phyloP scores from a whole-genome alignment of 495 filamentous ascomycete species.

The Penicillium daleae region DNA sequence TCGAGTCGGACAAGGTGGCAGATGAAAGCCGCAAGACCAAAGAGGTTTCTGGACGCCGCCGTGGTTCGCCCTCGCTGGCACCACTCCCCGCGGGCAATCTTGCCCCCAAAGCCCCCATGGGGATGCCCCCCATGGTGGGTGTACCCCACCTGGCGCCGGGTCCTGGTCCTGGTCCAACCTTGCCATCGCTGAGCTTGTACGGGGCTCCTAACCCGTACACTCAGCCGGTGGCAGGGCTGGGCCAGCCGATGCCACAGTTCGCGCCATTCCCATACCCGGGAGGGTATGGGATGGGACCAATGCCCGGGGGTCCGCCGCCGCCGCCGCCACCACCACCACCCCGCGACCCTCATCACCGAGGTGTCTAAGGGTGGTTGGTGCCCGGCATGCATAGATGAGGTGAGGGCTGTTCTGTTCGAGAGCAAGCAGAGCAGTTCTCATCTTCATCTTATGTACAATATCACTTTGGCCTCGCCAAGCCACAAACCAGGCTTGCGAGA shows the following conservation, averaged over 20 bases:
- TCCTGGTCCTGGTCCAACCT: constrained; percentile 18
- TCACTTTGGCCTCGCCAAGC: background rate
- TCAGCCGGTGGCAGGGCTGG: constrained; percentile 17
- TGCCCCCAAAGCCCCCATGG: constrained; percentile 30
- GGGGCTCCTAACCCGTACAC: constrained; percentile 22
- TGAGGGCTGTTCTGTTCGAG: background rate
- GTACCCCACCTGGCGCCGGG: constrained; percentile 18
- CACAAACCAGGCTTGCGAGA: background rate
- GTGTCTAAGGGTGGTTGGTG: background rate
- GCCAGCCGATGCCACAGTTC: constrained; percentile 33
- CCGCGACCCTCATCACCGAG: constrained; percentile 14
- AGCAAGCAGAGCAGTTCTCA: background rate
- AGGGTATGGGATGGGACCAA: constrained; percentile 22
- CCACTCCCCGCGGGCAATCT: constrained; percentile 30
- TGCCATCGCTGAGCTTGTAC: constrained; percentile 28
- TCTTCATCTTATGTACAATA: constrained; percentile 4
- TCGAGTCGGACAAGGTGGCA: constrained; percentile 43
- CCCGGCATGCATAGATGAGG: background rate
- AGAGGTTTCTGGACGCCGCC: constrained; percentile 21
- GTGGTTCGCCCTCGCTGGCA: constrained; percentile 29
- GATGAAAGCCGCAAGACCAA: constrained; percentile 33
- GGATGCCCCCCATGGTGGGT: constrained; percentile 26
- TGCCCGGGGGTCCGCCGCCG: constrained; percentile 7
- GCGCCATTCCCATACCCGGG: constrained; percentile 31
- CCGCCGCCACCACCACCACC: background rate